Conservation (phyloP, 2,329 filamentous ascomycete genomes). For the Phialophora verrucosa region DNA sequence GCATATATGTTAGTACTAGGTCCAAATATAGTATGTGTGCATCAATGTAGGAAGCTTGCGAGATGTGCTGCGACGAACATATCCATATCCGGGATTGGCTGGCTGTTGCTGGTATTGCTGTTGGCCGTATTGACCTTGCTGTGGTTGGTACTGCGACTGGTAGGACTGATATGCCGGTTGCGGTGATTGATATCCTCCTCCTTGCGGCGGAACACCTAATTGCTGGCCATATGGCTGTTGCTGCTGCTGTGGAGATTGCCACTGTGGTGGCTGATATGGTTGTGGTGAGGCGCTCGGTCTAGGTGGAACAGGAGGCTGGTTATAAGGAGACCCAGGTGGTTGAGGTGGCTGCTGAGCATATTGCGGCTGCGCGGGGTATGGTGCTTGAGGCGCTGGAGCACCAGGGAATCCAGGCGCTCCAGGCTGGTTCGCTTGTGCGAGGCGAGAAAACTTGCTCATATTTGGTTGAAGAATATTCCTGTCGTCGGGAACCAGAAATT, state of each 20-base stretch:
- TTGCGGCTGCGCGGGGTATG: slow-evolving; percentile 47
- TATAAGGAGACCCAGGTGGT: slow-evolving; percentile 40
- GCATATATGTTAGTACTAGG: slow-evolving; percentile 21
- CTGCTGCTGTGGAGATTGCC: slow-evolving; percentile 48
- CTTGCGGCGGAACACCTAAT: slow-evolving; percentile 41
- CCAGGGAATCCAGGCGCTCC: slow-evolving; percentile 28
- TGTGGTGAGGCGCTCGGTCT: slow-evolving; percentile 45
- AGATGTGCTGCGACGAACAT: slow-evolving; percentile 41
- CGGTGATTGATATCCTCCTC: slow-evolving; percentile 32
- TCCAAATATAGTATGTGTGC: not conserved
- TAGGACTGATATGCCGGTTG: slow-evolving; percentile 36
- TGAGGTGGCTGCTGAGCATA: slow-evolving; percentile 42
- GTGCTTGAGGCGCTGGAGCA: slow-evolving; percentile 43
- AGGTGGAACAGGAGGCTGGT: slow-evolving; percentile 46
- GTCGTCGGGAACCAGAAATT: slow-evolving; percentile 5
- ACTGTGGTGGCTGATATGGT: slow-evolving; percentile 49
- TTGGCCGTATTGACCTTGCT: slow-evolving; percentile 43
- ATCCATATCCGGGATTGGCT: slow-evolving; percentile 45
- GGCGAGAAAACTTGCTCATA: slow-evolving; percentile 41
- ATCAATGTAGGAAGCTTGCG: slow-evolving; percentile 7
- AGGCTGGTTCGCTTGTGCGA: slow-evolving; percentile 24
- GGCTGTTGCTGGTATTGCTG: slow-evolving; percentile 46
- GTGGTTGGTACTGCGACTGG: slow-evolving; percentile 35
- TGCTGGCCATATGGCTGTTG: slow-evolving; percentile 44
- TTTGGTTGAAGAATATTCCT: slow-evolving; percentile 6